These are phyloP conservation scores for Fremontodendron californicum DNA, from an alignment of 345 rosid species.

Conservation along the genomic window DNA sequence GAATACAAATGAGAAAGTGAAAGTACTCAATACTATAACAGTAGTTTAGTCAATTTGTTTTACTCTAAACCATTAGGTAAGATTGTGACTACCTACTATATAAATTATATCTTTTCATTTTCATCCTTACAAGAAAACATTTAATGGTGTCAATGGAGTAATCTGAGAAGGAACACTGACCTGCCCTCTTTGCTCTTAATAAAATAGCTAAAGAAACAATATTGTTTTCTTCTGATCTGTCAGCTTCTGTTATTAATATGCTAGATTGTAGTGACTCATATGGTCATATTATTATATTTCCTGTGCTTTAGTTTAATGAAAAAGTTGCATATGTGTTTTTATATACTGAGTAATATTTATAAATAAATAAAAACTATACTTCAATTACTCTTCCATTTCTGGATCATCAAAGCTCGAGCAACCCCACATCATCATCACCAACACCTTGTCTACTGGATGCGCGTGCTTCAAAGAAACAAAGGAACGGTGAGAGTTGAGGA, in stretches of 20 bases:
- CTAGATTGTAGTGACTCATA: conserved; percentile 4
- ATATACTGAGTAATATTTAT: too few species aligned
- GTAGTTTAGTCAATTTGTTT: not conserved
- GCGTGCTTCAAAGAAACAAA: conserved; percentile 35
- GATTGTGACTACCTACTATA: not conserved
- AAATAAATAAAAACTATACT: too few species aligned
- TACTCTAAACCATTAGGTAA: not conserved
- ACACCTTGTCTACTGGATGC: conserved; percentile 18
- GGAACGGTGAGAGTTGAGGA: not conserved
- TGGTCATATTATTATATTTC: not conserved
- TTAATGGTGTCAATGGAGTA: not conserved
- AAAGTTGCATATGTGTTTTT: too few species aligned
- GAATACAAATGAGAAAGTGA: not conserved
- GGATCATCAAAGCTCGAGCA: conserved; percentile 10
- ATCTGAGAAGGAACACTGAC: conserved; percentile 3
- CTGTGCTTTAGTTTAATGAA: not conserved
- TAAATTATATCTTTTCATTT: not conserved
- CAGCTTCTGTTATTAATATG: conserved; percentile 12
- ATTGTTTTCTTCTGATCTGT: conserved; percentile 9
- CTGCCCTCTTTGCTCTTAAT: conserved; percentile 1
- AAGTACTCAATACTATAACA: not conserved
- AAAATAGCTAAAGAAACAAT: not conserved
- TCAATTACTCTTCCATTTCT: conserved; percentile 19
- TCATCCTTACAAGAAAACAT: not conserved
- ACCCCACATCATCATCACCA: conserved; percentile 18